Evolutionary conservation across 768 basidiomycete genomes (phyloP).

Genomic region (Rhizopogon vulgaris): DNA sequence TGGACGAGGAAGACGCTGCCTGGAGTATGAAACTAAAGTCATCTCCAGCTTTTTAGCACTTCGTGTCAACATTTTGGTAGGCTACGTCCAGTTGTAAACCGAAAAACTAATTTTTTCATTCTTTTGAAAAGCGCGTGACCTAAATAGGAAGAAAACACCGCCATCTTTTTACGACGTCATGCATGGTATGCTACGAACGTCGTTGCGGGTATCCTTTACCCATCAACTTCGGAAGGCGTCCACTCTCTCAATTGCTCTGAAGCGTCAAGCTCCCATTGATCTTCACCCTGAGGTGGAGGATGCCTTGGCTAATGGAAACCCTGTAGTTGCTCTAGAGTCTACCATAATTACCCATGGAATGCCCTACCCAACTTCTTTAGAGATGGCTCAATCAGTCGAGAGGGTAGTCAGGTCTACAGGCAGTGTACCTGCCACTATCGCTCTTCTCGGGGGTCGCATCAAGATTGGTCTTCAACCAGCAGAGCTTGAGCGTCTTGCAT

Average conservation of each 20-base stretch:
- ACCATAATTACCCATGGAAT: constrained; percentile 92
- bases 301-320: constrained; percentile 56
- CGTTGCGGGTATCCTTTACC: not conserved
- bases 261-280: constrained; percentile 39
- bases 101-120: too few relatives aligned
- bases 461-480: constrained; percentile 71
- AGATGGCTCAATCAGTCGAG: constrained; percentile 69
- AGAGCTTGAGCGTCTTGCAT: constrained; percentile 68
- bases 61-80: too few relatives aligned
- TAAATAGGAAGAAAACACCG: too few relatives aligned
- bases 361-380: constrained; percentile 72
- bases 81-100: too few relatives aligned
- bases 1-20: constrained; percentile 62
- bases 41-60: constrained; percentile 8
- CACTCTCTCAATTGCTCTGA: not conserved
- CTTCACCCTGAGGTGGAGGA: constrained; percentile 80
- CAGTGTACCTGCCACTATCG: constrained; percentile 88
- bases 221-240: not conserved
- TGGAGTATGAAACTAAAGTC: constrained; percentile 52
- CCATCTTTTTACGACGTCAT: too few relatives aligned
- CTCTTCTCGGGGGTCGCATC: constrained; percentile 72
- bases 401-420: constrained; percentile 65
- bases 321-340: constrained; percentile 89
- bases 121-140: too few relatives aligned
- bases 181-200: too few relatives aligned